Percentiles rank a stretch among this genome's conserved stretches.
phyloP scores from a whole-genome alignment of 2,329 filamentous ascomycete species.

The Nemania sp. region DNA sequence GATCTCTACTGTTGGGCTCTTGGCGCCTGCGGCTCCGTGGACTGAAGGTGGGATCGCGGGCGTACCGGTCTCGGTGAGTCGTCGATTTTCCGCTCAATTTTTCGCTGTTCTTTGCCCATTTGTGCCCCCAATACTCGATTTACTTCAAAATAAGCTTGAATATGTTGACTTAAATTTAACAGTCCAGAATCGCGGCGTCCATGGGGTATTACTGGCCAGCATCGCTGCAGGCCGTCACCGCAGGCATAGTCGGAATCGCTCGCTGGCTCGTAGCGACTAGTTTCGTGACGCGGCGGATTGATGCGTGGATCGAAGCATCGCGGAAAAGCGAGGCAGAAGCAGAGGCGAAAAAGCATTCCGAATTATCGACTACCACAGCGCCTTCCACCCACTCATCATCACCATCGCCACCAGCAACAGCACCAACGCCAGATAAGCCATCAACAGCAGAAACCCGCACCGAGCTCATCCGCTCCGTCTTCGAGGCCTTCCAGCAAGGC shows the following conservation, averaged over 20 bases:
- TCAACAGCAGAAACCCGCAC: conserved; percentile 1
- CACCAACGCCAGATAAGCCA: background rate
- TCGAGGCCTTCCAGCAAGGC: conserved; percentile 13
- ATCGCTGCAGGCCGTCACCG: background rate
- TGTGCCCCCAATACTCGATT: no score
- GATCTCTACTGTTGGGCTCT: conserved; percentile 17
- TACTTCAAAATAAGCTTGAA: no score
- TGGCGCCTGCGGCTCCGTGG: conserved; percentile 12
- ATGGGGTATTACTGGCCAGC: conserved; percentile 6
- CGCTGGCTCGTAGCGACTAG: conserved; percentile 1
- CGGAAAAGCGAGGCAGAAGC: background rate
- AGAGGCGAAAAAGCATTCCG: background rate
- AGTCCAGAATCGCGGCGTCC: conserved; percentile 4
- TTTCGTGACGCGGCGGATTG: conserved; percentile 6
- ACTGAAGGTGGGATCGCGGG: background rate
- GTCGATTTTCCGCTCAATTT: background rate
- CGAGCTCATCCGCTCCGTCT: background rate
- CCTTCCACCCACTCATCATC: background rate
- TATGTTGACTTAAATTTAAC: no score
- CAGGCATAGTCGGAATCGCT: background rate
- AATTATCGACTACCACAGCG: background rate
- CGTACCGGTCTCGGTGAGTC: conserved; percentile 1
- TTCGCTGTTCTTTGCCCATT: background rate
- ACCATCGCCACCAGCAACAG: background rate
- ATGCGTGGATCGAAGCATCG: conserved; percentile 7